Percentiles rank a stretch among this genome's conserved stretches.
These are phyloP conservation scores for Typha latifolia DNA, from an alignment of 176 grass and related monocot genomes.

Conservation along the genomic window DNA sequence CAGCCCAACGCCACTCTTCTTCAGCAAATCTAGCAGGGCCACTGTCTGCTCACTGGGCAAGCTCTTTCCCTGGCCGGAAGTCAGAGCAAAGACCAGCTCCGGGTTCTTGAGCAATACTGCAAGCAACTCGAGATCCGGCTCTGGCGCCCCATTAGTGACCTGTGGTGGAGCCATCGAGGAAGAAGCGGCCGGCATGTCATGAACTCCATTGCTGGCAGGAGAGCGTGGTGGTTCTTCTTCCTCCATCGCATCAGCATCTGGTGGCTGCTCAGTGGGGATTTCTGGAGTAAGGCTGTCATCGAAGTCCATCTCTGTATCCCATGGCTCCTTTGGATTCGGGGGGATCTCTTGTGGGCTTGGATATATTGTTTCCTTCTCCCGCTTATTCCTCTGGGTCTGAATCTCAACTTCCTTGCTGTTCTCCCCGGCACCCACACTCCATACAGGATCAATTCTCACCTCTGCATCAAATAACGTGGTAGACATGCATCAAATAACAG, in stretches of 20 bases:
- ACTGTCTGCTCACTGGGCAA: slow-evolving; percentile 55
- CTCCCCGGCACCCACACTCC: slow-evolving; percentile 57
- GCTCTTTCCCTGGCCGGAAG: slow-evolving; percentile 39
- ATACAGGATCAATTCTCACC: slow-evolving; percentile 46
- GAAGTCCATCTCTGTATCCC: slow-evolving; percentile 87
- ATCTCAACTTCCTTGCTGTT: slow-evolving; percentile 82
- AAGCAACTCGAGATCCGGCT: slow-evolving; percentile 80
- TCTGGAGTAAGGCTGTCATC: slow-evolving; percentile 82
- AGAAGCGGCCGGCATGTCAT: slow-evolving; percentile 16
- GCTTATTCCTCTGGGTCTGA: slow-evolving; percentile 64
- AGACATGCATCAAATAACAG: not conserved
- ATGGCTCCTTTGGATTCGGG: slow-evolving; percentile 66
- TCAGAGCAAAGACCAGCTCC: slow-evolving; percentile 84
- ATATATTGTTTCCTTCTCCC: slow-evolving; percentile 76
- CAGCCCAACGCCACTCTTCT: slow-evolving; percentile 62
- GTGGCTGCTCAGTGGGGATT: slow-evolving; percentile 73
- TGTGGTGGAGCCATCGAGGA: slow-evolving; percentile 26
- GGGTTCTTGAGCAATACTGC: slow-evolving; percentile 90
- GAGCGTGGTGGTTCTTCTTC: slow-evolving; percentile 3
- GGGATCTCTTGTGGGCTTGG: slow-evolving; percentile 45
- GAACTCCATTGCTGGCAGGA: slow-evolving; percentile 6
- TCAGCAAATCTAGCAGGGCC: slow-evolving; percentile 76
- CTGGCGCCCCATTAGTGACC: slow-evolving; percentile 13
- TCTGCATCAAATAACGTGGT: slow-evolving; percentile 36
- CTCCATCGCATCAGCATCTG: slow-evolving; percentile 50